Conservation (phyloP, 2,329 filamentous ascomycete genomes). For the Xylariaceae sp. region DNA sequence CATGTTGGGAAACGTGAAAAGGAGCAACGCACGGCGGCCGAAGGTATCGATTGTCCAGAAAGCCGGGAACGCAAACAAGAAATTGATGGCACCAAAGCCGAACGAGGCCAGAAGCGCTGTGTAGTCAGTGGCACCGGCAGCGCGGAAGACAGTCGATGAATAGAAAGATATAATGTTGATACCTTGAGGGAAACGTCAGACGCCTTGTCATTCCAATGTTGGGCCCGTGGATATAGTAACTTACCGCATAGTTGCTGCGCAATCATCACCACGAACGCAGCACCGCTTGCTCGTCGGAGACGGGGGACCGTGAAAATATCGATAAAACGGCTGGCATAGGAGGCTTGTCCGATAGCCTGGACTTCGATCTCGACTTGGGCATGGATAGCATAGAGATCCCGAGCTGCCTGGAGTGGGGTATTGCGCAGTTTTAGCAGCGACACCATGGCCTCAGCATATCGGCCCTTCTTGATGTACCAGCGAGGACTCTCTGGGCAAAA, state of each 20-base stretch:
- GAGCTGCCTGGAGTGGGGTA: conserved; percentile 52
- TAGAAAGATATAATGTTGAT: conserved; percentile 76
- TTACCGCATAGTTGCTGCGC: conserved; percentile 63
- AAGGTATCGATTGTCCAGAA: conserved; percentile 64
- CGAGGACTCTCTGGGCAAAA: conserved; percentile 63
- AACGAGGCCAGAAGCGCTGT: conserved; percentile 59
- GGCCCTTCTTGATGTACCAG: conserved; percentile 63
- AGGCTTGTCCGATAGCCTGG: conserved; percentile 46
- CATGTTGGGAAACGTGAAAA: conserved; percentile 66
- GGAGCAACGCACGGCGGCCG: conserved; percentile 55
- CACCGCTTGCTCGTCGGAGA: conserved; percentile 66
- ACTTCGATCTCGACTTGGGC: conserved; percentile 60
- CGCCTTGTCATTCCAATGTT: not conserved
- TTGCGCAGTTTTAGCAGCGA: conserved; percentile 53
- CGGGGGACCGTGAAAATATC: conserved; percentile 67
- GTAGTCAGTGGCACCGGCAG: conserved; percentile 52
- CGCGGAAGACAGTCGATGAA: conserved; percentile 57
- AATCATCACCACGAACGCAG: conserved; percentile 76
- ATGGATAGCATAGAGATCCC: conserved; percentile 61
- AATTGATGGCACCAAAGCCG: conserved; percentile 64
- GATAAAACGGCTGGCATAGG: conserved; percentile 57
- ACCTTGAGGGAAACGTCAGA: conserved; percentile 12
- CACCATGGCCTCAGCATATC: conserved; percentile 56
- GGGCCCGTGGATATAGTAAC: not conserved
- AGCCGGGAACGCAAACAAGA: conserved; percentile 59